Base-by-base conservation (phyloP, 176 grass and related monocot genomes). In the Hordeum marinum region DNA sequence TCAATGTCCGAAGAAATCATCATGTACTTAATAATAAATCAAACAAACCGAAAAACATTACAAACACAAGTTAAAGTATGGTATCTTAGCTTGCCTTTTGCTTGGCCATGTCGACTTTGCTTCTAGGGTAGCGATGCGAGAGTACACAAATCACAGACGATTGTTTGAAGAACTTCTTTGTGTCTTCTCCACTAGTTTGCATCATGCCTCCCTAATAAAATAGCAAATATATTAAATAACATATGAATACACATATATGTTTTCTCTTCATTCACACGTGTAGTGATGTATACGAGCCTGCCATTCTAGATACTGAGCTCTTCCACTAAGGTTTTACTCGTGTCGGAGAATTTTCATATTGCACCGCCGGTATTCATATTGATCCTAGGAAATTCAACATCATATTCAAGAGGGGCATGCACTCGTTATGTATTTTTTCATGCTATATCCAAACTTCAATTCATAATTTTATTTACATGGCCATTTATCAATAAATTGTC, bases 111-210 rank as follows among this genome's bases (percentile, higher is more conserved):
- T 89, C 87, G 20, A 98, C 91, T 23, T 89, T 90, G 18, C 48
- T 84, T 76, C 91, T 93, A 2, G 92, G 84, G 81, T 94, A 98
- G 6, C 95, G 82, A 4, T 91, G 92, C 63, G 95, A 91, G 8
- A 98, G 77, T 23, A 88, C 68, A 66, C 95, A 98, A 32, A 93
- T 88, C 50, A 98, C 95, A 0, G 95, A 88, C 1, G 95, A 98
- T 42, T 95, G 72, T 82, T 62, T 93, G 80, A 98, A 98, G 64
- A 90, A 98, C 8, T 68, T 81, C 46, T 75, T 88, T 0, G 91
- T 95, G 21, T 93, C 89, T 77, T 98, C 95, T 21, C 93, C 95
- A 76, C 81, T 72, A 23, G 95, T 98, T 29, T 87, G 48, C 87
- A 91, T 98, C 60, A 93, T 8, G 3, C 90, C 87, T 9, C 18